Conservation (phyloP, 805 yeast genomes). For the Teunomyces aglyptinius region DNA sequence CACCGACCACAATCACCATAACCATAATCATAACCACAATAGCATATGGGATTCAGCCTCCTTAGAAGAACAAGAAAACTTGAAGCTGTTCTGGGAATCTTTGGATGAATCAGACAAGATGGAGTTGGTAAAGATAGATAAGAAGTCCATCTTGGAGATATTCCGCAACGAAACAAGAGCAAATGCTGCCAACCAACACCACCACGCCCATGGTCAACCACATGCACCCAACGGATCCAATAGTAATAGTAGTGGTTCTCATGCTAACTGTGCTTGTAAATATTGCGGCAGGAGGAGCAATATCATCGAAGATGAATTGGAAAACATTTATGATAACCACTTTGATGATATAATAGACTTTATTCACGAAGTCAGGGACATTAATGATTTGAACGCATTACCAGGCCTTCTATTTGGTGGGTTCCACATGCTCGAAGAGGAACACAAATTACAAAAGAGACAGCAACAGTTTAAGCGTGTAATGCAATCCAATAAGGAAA, state of each 20-base stretch:
- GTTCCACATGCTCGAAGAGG: constrained; percentile 34
- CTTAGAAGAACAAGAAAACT: constrained; percentile 50
- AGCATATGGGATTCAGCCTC: constrained; percentile 48
- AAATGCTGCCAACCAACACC: constrained; percentile 7
- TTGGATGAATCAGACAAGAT: constrained; percentile 60
- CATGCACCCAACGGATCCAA: constrained; percentile 8
- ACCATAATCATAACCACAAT: constrained; percentile 8
- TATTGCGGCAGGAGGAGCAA: constrained; percentile 74
- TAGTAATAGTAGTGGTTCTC: constrained; percentile 4
- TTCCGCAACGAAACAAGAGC: constrained; percentile 46
- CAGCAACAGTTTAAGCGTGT: constrained; percentile 13
- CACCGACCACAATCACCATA: constrained; percentile 2
- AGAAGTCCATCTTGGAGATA: constrained; percentile 62
- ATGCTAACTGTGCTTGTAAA: constrained; percentile 59
- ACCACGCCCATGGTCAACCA: constrained; percentile 38
- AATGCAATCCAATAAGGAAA: not conserved
- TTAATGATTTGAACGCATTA: constrained; percentile 34
- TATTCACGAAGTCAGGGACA: constrained; percentile 38
- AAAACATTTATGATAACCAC: constrained; percentile 66
- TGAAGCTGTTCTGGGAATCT: constrained; percentile 64
- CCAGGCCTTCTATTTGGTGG: constrained; percentile 37
- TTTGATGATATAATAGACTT: constrained; percentile 47
- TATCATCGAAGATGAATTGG: constrained; percentile 75
- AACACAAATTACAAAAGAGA: constrained; percentile 28
- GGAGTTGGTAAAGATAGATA: constrained; percentile 62